Conservation (phyloP, 345 rosid genomes). For the Syzygium oleosum region DNA sequence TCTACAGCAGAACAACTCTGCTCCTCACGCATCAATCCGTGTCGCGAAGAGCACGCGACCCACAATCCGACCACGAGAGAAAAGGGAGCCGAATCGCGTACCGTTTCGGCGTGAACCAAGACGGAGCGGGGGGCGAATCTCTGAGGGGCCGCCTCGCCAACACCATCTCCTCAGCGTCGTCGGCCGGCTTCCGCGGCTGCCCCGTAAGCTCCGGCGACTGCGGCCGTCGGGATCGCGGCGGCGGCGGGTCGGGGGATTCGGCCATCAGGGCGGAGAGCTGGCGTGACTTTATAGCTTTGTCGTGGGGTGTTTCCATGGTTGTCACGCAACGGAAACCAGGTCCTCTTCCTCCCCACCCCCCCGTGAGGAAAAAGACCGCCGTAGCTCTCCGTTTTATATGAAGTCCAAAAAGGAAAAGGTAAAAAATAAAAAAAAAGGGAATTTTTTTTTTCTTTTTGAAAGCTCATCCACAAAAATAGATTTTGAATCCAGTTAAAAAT, state of each 20-base stretch:
- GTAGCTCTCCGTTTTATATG: background rate
- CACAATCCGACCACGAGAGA: background rate
- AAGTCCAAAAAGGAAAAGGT: background rate
- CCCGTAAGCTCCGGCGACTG: background rate
- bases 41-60: background rate
- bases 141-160: background rate
- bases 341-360: background rate
- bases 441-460: background rate
- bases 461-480: background rate
- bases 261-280: background rate
- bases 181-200: background rate
- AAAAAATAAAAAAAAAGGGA: background rate
- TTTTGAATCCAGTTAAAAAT: background rate
- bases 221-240: background rate
- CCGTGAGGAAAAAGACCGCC: background rate
- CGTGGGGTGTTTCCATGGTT: background rate
- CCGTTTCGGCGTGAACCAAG: slow-evolving; percentile 61
- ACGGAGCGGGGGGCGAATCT: slow-evolving; percentile 16
- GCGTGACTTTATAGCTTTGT: background rate
- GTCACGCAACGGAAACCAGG: background rate
- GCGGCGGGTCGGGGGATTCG: background rate
- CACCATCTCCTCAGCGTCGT: slow-evolving; percentile 6
- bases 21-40: background rate
- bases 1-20: background rate
- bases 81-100: background rate